phyloP scores from a whole-genome alignment of 768 basidiomycete species.

The Auriscalpium microsporum region DNA sequence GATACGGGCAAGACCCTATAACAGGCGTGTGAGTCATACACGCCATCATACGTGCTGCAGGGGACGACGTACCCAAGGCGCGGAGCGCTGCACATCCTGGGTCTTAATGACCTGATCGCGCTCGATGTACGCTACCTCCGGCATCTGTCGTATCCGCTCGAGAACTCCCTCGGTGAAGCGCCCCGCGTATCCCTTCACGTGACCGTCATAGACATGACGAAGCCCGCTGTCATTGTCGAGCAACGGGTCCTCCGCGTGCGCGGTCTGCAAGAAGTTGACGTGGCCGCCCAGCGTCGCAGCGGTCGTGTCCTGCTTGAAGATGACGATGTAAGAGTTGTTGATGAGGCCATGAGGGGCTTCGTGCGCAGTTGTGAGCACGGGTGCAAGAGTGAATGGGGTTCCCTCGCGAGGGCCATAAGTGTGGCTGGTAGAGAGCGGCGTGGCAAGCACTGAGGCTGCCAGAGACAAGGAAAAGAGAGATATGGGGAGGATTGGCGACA shows the following conservation, averaged over 20 bases:
- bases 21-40: conserved; percentile 8
- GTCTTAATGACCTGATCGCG: conserved; percentile 88
- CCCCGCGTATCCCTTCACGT: conserved; percentile 75
- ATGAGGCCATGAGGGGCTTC: conserved; percentile 64
- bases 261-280: conserved; percentile 64
- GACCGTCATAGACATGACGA: conserved; percentile 68
- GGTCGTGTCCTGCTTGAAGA: conserved; percentile 67
- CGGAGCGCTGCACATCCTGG: conserved; percentile 55
- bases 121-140: conserved; percentile 91
- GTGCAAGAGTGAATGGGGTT: conserved; percentile 47
- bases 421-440: conserved; percentile 37
- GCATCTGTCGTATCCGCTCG: conserved; percentile 68
- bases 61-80: conserved; percentile 78
- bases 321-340: conserved; percentile 92
- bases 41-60: not conserved
- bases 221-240: conserved; percentile 47
- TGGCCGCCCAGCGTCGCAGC: conserved; percentile 59
- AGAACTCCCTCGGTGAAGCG: conserved; percentile 63
- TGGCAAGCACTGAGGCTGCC: conserved; percentile 31
- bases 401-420: conserved; percentile 26
- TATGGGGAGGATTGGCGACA: conserved; percentile 10
- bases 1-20: conserved; percentile 89
- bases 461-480: conserved; percentile 26
- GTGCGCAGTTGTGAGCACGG: conserved; percentile 36
- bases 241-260: conserved; percentile 48